These are phyloP conservation scores for Neurospora sp. DNA, from an alignment of 495 filamentous ascomycete species.

Conservation along the genomic window DNA sequence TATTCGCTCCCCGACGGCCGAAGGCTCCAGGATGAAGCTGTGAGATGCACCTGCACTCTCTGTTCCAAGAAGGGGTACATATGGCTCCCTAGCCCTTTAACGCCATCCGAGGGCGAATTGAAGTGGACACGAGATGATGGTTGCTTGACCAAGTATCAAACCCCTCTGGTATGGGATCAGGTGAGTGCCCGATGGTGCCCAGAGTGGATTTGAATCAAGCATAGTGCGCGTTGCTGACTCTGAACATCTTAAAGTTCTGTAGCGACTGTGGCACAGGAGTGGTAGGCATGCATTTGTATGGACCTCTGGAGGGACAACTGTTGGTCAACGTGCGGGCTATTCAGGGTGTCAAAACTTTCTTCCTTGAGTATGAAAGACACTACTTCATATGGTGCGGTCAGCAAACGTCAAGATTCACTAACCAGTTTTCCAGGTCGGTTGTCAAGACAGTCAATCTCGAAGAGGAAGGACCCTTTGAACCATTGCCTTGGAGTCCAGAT, in stretches of 20 bases:
- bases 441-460: background rate
- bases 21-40: background rate
- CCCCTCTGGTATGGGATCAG: background rate
- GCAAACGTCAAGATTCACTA: background rate
- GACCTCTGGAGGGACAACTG: constrained; percentile 1
- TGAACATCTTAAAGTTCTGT: constrained; percentile 9
- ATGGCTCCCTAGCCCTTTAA: background rate
- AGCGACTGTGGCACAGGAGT: constrained; percentile 9
- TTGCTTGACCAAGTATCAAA: background rate
- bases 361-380: constrained; percentile 1
- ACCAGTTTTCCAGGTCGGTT: background rate
- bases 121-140: constrained; percentile 3
- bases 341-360: constrained; percentile 9
- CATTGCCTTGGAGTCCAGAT: background rate
- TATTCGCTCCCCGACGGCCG: constrained; percentile 2
- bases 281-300: constrained; percentile 4
- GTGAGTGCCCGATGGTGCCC: background rate
- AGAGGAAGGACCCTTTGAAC: background rate
- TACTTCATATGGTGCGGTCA: background rate
- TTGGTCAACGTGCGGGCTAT: constrained; percentile 11
- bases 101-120: background rate
- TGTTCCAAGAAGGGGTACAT: constrained; percentile 16
- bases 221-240: background rate
- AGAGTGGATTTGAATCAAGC: background rate
- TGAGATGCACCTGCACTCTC: constrained; percentile 14